Evolutionary conservation across 495 filamentous ascomycete genomes (phyloP).

Genomic region (Rusavskia elegans): DNA sequence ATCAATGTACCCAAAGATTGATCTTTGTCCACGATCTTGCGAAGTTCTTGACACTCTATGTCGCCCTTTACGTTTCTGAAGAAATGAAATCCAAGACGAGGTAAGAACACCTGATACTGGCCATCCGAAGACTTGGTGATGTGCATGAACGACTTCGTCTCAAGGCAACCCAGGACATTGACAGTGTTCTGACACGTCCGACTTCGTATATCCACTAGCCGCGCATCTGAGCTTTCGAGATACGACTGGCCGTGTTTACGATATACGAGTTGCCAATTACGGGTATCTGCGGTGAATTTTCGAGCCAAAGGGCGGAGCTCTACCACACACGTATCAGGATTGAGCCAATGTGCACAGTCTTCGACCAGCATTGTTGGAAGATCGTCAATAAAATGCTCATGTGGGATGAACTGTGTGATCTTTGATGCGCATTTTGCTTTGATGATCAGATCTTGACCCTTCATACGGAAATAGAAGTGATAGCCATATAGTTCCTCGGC

Average conservation of each 20-base stretch:
- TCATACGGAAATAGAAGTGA: conserved; percentile 22
- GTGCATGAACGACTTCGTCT: conserved; percentile 21
- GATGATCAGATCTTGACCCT: conserved; percentile 14
- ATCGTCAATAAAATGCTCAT: conserved; percentile 20
- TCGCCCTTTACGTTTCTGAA: conserved; percentile 6
- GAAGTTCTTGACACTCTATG: conserved; percentile 36
- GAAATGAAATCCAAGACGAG: conserved; percentile 34
- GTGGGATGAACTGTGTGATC: conserved; percentile 30
- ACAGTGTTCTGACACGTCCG: conserved; percentile 9
- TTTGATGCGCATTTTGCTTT: conserved; percentile 2
- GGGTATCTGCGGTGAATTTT: conserved; percentile 23
- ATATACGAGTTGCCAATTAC: conserved; percentile 19
- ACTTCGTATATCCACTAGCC: conserved; percentile 22
- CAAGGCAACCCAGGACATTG: conserved; percentile 18
- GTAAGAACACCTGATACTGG: conserved; percentile 26
- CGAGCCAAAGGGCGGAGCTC: conserved; percentile 31
- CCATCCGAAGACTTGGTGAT: conserved; percentile 13
- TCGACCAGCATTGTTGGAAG: conserved; percentile 31
- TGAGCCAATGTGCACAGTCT: conserved; percentile 42
- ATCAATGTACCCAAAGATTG: conserved; percentile 35
- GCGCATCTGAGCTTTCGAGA: conserved; percentile 1
- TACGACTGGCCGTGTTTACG: conserved; percentile 1
- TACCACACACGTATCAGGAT: conserved; percentile 24
- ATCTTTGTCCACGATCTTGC: conserved; percentile 33
- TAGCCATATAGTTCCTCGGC: background rate